Evolutionary conservation across 2,329 filamentous ascomycete genomes (phyloP), one percentile per base, ranked within the genome.

Genomic region (Xylariales sp.): DNA sequence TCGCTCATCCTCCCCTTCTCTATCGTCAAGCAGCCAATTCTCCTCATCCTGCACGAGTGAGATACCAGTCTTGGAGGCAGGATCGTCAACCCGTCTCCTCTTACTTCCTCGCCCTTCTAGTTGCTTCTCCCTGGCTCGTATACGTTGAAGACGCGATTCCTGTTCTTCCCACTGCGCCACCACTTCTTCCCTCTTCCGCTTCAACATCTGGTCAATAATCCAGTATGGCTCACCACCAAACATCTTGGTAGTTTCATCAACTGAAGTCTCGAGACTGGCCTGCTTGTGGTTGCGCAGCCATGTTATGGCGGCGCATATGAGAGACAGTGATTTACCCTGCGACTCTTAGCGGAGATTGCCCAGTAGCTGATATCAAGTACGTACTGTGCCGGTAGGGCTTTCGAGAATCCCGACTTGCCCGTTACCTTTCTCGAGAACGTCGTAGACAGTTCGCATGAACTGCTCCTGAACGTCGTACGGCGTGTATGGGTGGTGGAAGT

Each of bases 341-440:
- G 28, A 9, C 24, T 8, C 48, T 59, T 46, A 58, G 52, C 29
- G 18, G 31, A 22, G 24, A 35, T 12, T 29, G 3, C 14, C 5
- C 19, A 24, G n/a, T n/a, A 24, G 33, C 5, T 35, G 9, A 31
- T 16, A 29, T 33, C 28, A 11, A 3, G 38, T 24, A 19, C 65
- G 49, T 58, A 76, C 74, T 47, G 80, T 85, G 61, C 90, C 90
- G 31, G 90, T 96, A n/a, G 90, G 90, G 33, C 88, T 95, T 59
- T 96, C 90, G 33, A 96, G 82, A 31, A 96, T 89, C 21, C 87
- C 90, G 34, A 95, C 73, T 56, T 90, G 87, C 7, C 86, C 84
- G 31, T 84, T 62, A 4, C 77, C 76, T 18, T 56, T 56, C 51
- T 94, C 82, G 19, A 95, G 76, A 46, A 88, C 87, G 37, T 79